Conservation (phyloP, 83 land plant genomes). For the Diphasiastrum complanatum region DNA sequence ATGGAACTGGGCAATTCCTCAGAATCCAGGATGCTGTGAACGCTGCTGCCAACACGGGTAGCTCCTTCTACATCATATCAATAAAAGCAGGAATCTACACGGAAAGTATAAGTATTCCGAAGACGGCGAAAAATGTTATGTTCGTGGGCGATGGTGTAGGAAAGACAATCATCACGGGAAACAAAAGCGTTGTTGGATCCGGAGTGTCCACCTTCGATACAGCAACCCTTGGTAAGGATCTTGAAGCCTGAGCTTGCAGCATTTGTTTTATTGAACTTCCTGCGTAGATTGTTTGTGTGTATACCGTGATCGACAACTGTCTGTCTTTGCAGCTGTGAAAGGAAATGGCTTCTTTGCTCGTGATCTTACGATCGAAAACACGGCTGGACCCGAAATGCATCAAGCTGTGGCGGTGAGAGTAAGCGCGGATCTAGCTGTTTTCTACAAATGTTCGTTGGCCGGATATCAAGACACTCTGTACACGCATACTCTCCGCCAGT, state of each 20-base stretch:
- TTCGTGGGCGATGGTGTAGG: slow-evolving; percentile 39
- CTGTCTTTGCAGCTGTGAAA: slow-evolving; percentile 9
- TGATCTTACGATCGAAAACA: slow-evolving; percentile 19
- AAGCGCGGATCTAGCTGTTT: slow-evolving; percentile 12
- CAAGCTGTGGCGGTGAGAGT: slow-evolving; percentile 21
- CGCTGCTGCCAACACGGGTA: slow-evolving; percentile 30
- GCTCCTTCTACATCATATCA: slow-evolving; percentile 29
- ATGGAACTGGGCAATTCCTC: slow-evolving; percentile 41
- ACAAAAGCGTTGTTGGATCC: slow-evolving; percentile 21
- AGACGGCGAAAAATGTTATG: slow-evolving; percentile 19
- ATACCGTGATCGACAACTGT: neutral
- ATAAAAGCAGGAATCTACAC: slow-evolving; percentile 47
- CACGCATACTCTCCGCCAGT: slow-evolving; percentile 16
- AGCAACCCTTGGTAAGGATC: slow-evolving; percentile 45
- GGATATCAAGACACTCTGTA: slow-evolving; percentile 21
- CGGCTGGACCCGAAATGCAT: slow-evolving; percentile 15
- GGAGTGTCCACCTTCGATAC: slow-evolving; percentile 37
- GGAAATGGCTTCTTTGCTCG: slow-evolving; percentile 20
- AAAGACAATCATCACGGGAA: slow-evolving; percentile 32
- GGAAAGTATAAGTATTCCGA: slow-evolving; percentile 30
- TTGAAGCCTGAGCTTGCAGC: no score
- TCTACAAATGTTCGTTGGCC: slow-evolving; percentile 8
- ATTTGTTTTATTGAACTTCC: no score
- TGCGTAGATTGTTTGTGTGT: no score
- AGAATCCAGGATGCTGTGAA: slow-evolving; percentile 37